phyloP scores from a whole-genome alignment of 805 yeast species.

The Candida xiaguanensis region DNA sequence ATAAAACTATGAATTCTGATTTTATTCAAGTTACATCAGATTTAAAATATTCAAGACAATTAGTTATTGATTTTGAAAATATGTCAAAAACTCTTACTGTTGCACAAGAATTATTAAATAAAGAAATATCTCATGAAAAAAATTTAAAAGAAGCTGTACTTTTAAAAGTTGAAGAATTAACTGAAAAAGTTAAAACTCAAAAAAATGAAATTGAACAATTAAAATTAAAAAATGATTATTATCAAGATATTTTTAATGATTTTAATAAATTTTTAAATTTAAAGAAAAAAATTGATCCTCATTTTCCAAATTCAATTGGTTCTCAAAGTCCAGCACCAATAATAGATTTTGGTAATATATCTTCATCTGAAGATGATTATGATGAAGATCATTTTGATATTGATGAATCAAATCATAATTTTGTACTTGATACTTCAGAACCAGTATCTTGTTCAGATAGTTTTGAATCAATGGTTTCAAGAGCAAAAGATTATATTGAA shows the following conservation, averaged over 20 bases:
- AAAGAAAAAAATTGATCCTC: neutral
- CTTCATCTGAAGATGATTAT: constrained; percentile 5
- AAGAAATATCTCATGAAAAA: constrained; percentile 6
- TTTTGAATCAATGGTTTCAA: neutral
- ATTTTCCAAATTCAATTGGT: neutral
- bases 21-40: constrained; percentile 5
- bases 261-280: constrained; percentile 1
- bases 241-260: neutral
- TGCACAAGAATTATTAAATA: no score
- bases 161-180: neutral
- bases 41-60: constrained; percentile 6
- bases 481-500: constrained; percentile 1
- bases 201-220: neutral
- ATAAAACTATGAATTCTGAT: constrained; percentile 5
- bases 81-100: constrained; percentile 4
- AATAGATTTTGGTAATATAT: constrained; percentile 1
- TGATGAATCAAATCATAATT: neutral
- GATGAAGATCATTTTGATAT: neutral
- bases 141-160: neutral
- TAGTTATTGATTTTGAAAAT: constrained; percentile 7
- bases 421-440: neutral
- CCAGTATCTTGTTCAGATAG: neutral
- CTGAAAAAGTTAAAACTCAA: neutral
- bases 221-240: neutral
- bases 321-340: neutral